Conservation (phyloP, 2,329 filamentous ascomycete species). For the Aspergillus fischeri region DNA sequence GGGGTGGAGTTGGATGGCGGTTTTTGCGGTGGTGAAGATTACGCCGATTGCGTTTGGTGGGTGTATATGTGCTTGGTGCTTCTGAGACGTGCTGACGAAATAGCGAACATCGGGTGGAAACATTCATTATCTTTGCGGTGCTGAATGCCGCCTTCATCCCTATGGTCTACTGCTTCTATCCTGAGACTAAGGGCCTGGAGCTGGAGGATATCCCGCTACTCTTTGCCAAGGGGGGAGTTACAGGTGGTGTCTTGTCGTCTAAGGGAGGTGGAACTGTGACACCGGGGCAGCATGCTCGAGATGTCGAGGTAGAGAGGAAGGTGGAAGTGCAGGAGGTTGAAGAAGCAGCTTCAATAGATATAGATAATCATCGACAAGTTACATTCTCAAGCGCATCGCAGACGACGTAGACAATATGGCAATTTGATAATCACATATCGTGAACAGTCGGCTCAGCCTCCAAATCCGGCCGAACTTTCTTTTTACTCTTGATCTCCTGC, state of each 20-base stretch:
- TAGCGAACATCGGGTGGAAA: constrained; percentile 29
- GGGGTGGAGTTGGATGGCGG: constrained; percentile 34
- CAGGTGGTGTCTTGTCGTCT: constrained; percentile 16
- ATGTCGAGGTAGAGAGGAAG: constrained; percentile 12
- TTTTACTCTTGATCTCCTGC: constrained; percentile 8
- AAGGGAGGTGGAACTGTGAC: constrained; percentile 17
- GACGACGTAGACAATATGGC: too few species aligned
- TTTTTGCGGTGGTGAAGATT: constrained; percentile 30
- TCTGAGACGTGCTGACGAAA: constrained; percentile 12
- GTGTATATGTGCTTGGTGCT: too few species aligned
- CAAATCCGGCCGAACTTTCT: constrained; percentile 1
- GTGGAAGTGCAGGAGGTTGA: constrained; percentile 14
- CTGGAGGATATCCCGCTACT: constrained; percentile 55
- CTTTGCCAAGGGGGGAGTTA: constrained; percentile 13
- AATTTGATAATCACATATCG: constrained; percentile 5
- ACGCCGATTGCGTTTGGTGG: constrained; percentile 21
- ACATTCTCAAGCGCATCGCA: too few species aligned
- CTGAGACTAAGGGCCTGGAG: constrained; percentile 60
- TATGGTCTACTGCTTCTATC: constrained; percentile 62
- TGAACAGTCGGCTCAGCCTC: constrained; percentile 6
- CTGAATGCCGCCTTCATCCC: constrained; percentile 31
- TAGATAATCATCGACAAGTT: too few species aligned
- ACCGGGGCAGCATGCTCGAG: constrained; percentile 18
- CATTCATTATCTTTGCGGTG: constrained; percentile 27
- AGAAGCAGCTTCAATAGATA: background rate